phyloP scores from a whole-genome alignment of 352 stramenopile genomes.

The Aphanomyces cochlioides region DNA sequence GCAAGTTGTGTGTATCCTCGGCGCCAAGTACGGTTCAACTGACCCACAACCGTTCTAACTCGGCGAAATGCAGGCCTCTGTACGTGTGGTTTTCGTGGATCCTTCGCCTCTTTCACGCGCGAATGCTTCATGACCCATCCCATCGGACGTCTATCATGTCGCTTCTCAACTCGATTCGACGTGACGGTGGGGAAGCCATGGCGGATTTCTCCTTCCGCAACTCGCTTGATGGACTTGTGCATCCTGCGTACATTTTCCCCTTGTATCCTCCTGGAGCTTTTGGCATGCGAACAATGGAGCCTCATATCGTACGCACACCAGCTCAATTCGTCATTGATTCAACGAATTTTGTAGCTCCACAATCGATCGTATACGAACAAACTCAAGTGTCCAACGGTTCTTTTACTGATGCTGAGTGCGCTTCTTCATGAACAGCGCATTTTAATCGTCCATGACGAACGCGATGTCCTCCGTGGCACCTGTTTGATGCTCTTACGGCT shows the following conservation, averaged over 20 bases:
- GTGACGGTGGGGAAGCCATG: not conserved
- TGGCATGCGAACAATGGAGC: conserved; percentile 18
- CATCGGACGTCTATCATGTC: not conserved
- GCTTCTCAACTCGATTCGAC: conserved; percentile 17
- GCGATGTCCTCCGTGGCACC: conserved; percentile 12
- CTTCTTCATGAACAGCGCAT: conserved; percentile 20
- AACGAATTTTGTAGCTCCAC: conserved; percentile 6
- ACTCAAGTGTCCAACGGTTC: conserved; percentile 5
- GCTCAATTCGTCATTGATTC: not conserved
- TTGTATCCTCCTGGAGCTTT: conserved; percentile 17
- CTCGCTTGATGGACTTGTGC: conserved; percentile 2
- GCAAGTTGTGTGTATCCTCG: conserved; percentile 19
- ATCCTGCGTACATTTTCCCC: conserved; percentile 19
- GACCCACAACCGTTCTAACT: no score
- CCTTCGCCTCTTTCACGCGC: conserved; percentile 22
- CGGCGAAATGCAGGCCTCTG: not conserved
- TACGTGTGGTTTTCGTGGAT: conserved; percentile 27
- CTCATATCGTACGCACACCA: conserved; percentile 1
- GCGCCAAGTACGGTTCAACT: conserved; percentile 1
- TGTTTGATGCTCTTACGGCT: conserved; percentile 15
- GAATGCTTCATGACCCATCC: conserved; percentile 17
- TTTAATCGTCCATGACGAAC: conserved; percentile 22
- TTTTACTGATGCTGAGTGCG: conserved; percentile 11
- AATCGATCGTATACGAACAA: conserved; percentile 24
- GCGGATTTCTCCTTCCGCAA: not conserved